Evolutionary conservation across 2,329 filamentous ascomycete genomes (phyloP).

Genomic region (Xylariaceae sp.): DNA sequence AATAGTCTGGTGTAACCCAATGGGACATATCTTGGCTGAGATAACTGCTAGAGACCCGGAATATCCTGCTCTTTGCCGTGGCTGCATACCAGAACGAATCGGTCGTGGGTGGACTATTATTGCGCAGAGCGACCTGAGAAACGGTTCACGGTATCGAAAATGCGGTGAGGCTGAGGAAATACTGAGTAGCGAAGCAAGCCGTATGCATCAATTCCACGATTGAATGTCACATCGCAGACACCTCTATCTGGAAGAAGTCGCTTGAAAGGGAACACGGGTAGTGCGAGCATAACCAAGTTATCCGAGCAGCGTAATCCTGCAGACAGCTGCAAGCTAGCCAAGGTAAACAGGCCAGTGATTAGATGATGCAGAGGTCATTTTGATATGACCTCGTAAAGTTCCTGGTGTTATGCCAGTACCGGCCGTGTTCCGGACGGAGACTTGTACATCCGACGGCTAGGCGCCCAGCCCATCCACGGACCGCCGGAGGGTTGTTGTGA

Average conservation of each 20-base stretch:
- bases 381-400: constrained; percentile 12
- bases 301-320: constrained; percentile 27
- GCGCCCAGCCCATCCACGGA: constrained; percentile 11
- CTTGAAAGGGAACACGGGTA: constrained; percentile 31
- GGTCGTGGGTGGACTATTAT: constrained; percentile 6
- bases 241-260: constrained; percentile 37
- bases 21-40: constrained; percentile 12
- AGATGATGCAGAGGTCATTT: constrained; percentile 15
- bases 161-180: constrained; percentile 37
- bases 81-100: constrained; percentile 11
- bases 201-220: constrained; percentile 25
- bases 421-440: constrained; percentile 11
- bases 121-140: constrained; percentile 8
- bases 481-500: constrained; percentile 16
- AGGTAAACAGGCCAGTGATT: constrained; percentile 11
- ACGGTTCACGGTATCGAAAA: constrained; percentile 14
- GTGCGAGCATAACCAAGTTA: constrained; percentile 34
- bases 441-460: constrained; percentile 19
- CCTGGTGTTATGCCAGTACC: constrained; percentile 5
- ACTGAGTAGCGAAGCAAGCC: constrained; percentile 6
- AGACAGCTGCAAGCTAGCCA: constrained; percentile 22
- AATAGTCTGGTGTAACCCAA: constrained; percentile 30
- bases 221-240: constrained; percentile 36
- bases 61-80: constrained; percentile 21
- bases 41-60: constrained; percentile 31